phyloP scores from a whole-genome alignment of 1,284 basidiomycete species.

The Rhodotorula sp. region DNA sequence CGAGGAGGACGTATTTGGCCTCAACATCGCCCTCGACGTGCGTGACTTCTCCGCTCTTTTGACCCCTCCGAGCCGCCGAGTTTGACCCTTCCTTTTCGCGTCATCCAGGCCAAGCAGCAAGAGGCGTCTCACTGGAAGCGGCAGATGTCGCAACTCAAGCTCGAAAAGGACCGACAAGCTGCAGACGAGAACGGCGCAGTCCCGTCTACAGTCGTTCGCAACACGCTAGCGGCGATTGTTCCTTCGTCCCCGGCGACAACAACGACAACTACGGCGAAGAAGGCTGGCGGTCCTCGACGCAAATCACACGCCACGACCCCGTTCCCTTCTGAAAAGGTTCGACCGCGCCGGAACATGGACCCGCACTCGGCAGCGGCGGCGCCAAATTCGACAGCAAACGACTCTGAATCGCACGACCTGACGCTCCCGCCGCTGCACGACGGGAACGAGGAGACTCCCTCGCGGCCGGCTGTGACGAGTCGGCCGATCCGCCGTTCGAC shows the following conservation, averaged over 20 bases:
- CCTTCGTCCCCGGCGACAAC: neutral
- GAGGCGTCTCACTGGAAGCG: constrained; percentile 38
- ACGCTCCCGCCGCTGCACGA: constrained; percentile 12
- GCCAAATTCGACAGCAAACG: constrained; percentile 1
- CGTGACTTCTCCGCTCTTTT: neutral
- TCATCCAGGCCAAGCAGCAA: constrained; percentile 35
- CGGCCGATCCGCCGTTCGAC: neutral
- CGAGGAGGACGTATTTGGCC: constrained; percentile 36
- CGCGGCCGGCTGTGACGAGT: neutral
- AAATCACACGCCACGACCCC: constrained; percentile 12
- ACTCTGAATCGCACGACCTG: constrained; percentile 12
- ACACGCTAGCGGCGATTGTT: neutral
- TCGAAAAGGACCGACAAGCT: constrained; percentile 3
- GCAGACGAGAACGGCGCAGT: neutral
- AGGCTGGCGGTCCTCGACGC: neutral
- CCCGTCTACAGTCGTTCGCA: neutral
- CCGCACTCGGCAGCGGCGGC: neutral
- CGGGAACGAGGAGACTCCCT: constrained; percentile 14
- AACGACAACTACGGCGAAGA: neutral
- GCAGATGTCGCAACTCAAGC: constrained; percentile 30
- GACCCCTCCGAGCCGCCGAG: too few species aligned
- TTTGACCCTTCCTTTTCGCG: neutral
- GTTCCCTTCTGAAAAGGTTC: constrained; percentile 4
- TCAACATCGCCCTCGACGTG: constrained; percentile 41
- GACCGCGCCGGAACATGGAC: neutral